These are phyloP conservation scores for Polytrichum formosum DNA, from an alignment of 225 moss, liverwort and hornwort species.

Conservation along the genomic window DNA sequence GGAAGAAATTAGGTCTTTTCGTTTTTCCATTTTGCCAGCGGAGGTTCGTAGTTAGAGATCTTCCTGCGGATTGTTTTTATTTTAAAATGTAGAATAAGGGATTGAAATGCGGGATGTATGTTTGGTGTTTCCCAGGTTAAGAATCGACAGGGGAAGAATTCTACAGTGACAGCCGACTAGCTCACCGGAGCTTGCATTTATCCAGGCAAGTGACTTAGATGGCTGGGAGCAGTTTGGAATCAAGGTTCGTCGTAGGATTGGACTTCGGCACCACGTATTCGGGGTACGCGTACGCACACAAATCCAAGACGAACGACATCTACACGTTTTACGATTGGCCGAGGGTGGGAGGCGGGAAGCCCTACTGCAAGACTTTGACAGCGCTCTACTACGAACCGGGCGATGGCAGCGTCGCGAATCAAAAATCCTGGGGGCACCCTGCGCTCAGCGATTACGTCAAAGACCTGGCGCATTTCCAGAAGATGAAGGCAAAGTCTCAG, in stretches of 20 bases:
- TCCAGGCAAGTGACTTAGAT: too few relatives aligned
- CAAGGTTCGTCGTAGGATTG: constrained; percentile 41
- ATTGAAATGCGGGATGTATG: too few relatives aligned
- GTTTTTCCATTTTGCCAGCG: too few relatives aligned
- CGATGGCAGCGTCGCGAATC: constrained; percentile 10
- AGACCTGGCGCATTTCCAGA: not conserved
- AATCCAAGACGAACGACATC: constrained; percentile 29
- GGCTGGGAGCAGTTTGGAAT: not conserved
- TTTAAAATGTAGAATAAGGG: too few relatives aligned
- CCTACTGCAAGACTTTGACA: constrained; percentile 42
- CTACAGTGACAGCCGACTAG: too few relatives aligned
- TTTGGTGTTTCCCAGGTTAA: too few relatives aligned
- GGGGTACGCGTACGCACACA: constrained; percentile 54
- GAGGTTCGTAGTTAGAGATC: too few relatives aligned
- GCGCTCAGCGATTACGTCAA: constrained; percentile 29
- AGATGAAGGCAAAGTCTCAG: not conserved
- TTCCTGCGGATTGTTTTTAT: too few relatives aligned
- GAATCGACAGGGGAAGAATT: too few relatives aligned
- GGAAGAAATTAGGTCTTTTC: too few relatives aligned
- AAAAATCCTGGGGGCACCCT: constrained; percentile 50
- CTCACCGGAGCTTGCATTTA: too few relatives aligned
- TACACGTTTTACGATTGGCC: constrained; percentile 47
- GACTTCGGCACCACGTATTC: constrained; percentile 71
- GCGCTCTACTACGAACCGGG: constrained; percentile 29
- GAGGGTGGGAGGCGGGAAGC: constrained; percentile 15